A percentile compares a stretch with the other conserved stretches of the same genome.
phyloP scores from a whole-genome alignment of 2,329 filamentous ascomycete genomes.

The Aspergillus chevalieri region DNA sequence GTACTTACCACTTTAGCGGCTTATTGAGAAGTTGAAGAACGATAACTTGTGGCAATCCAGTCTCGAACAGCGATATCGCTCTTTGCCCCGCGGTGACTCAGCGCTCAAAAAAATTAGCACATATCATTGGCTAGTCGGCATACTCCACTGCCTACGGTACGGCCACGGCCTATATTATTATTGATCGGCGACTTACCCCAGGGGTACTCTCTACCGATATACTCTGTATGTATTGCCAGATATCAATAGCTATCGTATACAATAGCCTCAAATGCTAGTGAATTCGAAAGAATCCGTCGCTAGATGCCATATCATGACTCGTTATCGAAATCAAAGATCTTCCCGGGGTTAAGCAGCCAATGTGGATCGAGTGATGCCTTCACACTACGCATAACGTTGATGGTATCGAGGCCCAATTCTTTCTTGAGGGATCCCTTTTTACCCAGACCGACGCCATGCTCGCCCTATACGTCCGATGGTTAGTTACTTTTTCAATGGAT shows the following conservation, averaged over 20 bases:
- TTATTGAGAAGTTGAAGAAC: conserved; percentile 10
- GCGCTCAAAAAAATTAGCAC: neutral
- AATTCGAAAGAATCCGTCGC: neutral
- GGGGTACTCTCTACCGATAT: too few relatives aligned
- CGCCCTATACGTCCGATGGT: conserved; percentile 46
- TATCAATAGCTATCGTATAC: too few relatives aligned
- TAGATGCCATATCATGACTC: neutral
- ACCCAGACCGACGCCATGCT: conserved; percentile 78
- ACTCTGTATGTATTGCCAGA: too few relatives aligned
- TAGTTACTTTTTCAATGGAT: neutral
- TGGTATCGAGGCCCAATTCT: conserved; percentile 73
- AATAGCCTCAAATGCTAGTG: too few relatives aligned
- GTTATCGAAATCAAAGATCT: conserved; percentile 66
- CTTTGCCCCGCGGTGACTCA: conserved; percentile 21
- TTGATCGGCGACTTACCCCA: too few relatives aligned
- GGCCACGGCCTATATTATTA: too few relatives aligned
- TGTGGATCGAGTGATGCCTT: conserved; percentile 76
- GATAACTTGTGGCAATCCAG: conserved; percentile 16
- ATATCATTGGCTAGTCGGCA: neutral
- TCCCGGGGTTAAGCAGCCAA: conserved; percentile 88
- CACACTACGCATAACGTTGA: conserved; percentile 77
- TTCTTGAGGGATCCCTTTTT: conserved; percentile 75
- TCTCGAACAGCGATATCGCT: conserved; percentile 28
- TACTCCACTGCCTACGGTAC: neutral
- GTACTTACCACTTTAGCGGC: conserved; percentile 18